These are phyloP conservation scores for Clavispora fructus DNA, from an alignment of 805 yeast species.

Conservation along the genomic window DNA sequence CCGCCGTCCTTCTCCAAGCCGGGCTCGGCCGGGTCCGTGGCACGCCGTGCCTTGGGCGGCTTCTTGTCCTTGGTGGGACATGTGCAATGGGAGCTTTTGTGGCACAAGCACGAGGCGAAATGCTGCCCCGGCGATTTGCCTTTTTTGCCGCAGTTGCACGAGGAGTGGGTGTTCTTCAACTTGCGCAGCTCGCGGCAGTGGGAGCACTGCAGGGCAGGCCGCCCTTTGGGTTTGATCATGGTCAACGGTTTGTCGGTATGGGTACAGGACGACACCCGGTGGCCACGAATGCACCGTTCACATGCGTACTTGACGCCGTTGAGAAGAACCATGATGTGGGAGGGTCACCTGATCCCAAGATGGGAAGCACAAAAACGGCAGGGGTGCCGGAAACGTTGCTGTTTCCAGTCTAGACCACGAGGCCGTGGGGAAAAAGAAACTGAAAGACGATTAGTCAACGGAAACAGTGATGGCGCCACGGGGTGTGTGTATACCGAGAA, in stretches of 20 bases:
- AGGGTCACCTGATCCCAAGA: background rate
- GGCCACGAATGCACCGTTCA: slow-evolving; percentile 94
- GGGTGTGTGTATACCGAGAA: background rate
- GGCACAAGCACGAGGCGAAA: slow-evolving; percentile 34
- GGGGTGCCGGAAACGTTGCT: no score
- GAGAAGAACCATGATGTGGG: slow-evolving; percentile 65
- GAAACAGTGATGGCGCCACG: no score
- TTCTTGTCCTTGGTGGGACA: slow-evolving; percentile 26
- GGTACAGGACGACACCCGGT: slow-evolving; percentile 88
- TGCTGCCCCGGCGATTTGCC: slow-evolving; percentile 37
- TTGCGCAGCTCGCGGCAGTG: slow-evolving; percentile 79
- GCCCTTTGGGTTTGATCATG: slow-evolving; percentile 93
- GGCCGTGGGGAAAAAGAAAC: no score
- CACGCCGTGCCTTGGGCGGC: background rate
- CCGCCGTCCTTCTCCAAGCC: slow-evolving; percentile 7
- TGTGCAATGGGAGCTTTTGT: slow-evolving; percentile 37
- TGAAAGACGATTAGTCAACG: no score
- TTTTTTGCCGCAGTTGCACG: slow-evolving; percentile 66
- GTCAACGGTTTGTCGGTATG: slow-evolving; percentile 88
- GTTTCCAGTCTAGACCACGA: no score
- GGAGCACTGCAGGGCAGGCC: slow-evolving; percentile 89
- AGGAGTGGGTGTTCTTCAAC: slow-evolving; percentile 57
- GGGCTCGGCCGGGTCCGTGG: slow-evolving; percentile 8
- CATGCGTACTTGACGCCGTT: slow-evolving; percentile 96
- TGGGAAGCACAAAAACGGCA: no score